Base-by-base conservation (phyloP, 1,284 basidiomycete genomes). In the Pyrrhoderma lamaoense region DNA sequence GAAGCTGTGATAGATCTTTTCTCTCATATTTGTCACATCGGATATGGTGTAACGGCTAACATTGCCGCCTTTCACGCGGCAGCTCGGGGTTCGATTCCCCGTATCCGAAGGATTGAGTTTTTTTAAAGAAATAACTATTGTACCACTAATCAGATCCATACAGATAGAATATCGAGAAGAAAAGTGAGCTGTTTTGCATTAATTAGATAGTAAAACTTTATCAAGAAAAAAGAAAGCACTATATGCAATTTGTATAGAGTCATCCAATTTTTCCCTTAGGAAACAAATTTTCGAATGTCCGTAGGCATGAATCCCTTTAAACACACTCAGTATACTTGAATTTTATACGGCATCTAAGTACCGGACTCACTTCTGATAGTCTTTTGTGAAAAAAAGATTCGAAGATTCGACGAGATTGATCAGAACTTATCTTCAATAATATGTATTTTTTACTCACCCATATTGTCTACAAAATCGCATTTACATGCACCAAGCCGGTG, bases 1-100 rank as follows among this genome's bases (percentile, higher is more conserved):
- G n/a, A n/a, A n/a, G n/a, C n/a, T n/a, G n/a, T n/a, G n/a, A n/a
- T n/a, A n/a, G n/a, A n/a, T n/a, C n/a, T n/a, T n/a, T n/a, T n/a
- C n/a, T n/a, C n/a, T n/a, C n/a, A n/a, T n/a, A n/a, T n/a, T n/a
- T n/a, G n/a, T n/a, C 44, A n/a, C 7, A 5, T 77, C 74, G 71
- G 78, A 71, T 79, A 79, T 78, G 77, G 75, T 80, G 78, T 80
- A 80, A 79, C 69, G 78, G 79, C 75, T 76, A 80, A 79, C 78
- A 79, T 79, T 79, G 71, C 75, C 76, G 78, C 78, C 78, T 80
- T 73, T 79, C 77, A 79, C 76, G 80, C 80, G 78, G 77, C 74
- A 80, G 80, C 80, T 80, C 80, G 79, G 79, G 79, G 79, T 81
- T 81, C 79, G 77, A 80, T 80, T 81, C 79, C 79, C 80, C 78